Conservation (phyloP, 306 rosid genomes). For the Begonia fuchsioides region DNA sequence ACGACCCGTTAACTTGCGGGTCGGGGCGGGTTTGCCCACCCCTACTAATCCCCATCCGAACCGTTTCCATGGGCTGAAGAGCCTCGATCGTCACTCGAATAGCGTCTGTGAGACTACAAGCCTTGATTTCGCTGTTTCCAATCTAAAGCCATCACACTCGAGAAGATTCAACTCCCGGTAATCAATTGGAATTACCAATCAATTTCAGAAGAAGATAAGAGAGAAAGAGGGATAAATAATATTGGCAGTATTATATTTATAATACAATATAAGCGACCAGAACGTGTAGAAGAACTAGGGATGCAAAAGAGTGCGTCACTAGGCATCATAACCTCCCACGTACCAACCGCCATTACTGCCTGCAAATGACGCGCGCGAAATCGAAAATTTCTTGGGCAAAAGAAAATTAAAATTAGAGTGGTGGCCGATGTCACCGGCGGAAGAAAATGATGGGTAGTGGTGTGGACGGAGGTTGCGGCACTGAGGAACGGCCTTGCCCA, state of each 20-base stretch:
- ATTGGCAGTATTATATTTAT: too few relatives aligned
- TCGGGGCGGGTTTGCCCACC: too few relatives aligned
- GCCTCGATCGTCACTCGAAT: conserved; percentile 23
- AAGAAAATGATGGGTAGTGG: conserved; percentile 46
- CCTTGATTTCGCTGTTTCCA: conserved; percentile 81
- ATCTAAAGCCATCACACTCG: conserved; percentile 39
- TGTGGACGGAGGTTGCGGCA: conserved; percentile 29
- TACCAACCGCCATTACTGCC: conserved; percentile 31
- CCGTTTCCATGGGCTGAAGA: too few relatives aligned
- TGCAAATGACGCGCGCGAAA: conserved; percentile 51
- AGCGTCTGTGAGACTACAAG: conserved; percentile 37
- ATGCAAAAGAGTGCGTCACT: conserved; percentile 5
- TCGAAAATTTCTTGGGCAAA: conserved; percentile 22
- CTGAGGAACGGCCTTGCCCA: conserved; percentile 33
- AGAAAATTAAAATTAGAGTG: conserved; percentile 26
- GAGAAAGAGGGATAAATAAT: too few relatives aligned
- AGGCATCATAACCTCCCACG: conserved; percentile 13
- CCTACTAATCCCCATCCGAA: too few relatives aligned
- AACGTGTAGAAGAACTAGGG: conserved; percentile 10
- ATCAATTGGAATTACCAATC: conserved; percentile 43
- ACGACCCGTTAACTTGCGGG: too few relatives aligned
- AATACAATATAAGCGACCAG: too few relatives aligned
- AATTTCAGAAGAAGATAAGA: too few relatives aligned
- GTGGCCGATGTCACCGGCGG: conserved; percentile 56
- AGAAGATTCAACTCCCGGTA: conserved; percentile 56